These are phyloP conservation scores for Cladophialophora bantiana DNA, from an alignment of 2,329 filamentous ascomycete genomes.

Conservation along the genomic window DNA sequence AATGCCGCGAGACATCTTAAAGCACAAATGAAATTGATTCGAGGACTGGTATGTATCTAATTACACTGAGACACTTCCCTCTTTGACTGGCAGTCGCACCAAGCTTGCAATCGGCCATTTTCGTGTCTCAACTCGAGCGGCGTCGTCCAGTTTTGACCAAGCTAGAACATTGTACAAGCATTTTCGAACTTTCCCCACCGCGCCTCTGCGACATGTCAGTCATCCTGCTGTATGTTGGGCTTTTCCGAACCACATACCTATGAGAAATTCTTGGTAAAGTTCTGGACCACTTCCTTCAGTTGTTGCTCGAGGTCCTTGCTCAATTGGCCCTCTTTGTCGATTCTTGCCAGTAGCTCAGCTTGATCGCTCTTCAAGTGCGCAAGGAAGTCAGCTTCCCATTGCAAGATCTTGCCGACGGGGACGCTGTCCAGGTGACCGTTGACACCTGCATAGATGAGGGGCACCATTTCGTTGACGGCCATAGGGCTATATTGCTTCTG, in stretches of 20 bases:
- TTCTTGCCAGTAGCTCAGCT: slow-evolving; percentile 78
- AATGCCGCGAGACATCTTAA: background rate
- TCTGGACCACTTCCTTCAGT: slow-evolving; percentile 72
- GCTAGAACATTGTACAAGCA: slow-evolving; percentile 38
- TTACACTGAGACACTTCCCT: slow-evolving; percentile 36
- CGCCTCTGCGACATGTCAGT: slow-evolving; percentile 18
- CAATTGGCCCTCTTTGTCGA: slow-evolving; percentile 93
- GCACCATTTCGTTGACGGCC: slow-evolving; percentile 99
- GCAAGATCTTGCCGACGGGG: slow-evolving; percentile 87
- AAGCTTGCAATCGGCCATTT: slow-evolving; percentile 17
- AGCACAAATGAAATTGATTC: slow-evolving; percentile 38
- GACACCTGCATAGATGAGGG: slow-evolving; percentile 98
- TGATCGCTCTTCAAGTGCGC: slow-evolving; percentile 91
- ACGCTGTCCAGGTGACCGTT: slow-evolving; percentile 91
- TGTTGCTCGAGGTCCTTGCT: slow-evolving; percentile 82
- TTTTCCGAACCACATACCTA: slow-evolving; percentile 39
- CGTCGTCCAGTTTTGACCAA: slow-evolving; percentile 31
- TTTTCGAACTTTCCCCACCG: slow-evolving; percentile 18
- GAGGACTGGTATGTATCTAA: slow-evolving; percentile 40
- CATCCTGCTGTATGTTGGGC: background rate
- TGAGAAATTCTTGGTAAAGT: slow-evolving; percentile 95
- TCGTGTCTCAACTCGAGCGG: slow-evolving; percentile 28
- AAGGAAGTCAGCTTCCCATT: slow-evolving; percentile 95
- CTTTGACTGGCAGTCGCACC: slow-evolving; percentile 24
- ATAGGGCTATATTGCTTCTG: slow-evolving; percentile 99